Evolutionary conservation across 2,329 filamentous ascomycete species (phyloP).

Genomic region (Coleophoma crateriformis): DNA sequence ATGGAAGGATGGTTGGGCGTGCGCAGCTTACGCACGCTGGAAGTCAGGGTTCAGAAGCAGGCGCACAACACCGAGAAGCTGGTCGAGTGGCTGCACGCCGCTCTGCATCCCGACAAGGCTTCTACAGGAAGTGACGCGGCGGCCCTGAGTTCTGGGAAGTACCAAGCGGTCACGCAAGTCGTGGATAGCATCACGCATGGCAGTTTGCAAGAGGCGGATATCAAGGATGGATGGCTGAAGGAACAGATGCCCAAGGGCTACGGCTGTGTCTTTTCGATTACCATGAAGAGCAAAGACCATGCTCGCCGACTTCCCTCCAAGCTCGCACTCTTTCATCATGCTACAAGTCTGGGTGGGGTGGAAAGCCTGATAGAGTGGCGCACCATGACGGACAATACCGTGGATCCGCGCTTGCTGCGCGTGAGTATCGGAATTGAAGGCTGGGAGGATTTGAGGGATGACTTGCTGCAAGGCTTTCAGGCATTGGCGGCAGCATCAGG

Average conservation of each 20-base stretch:
- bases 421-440: conserved; percentile 84
- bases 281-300: conserved; percentile 50
- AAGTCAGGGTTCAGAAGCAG: conserved; percentile 75
- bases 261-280: conserved; percentile 80
- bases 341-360: conserved; percentile 87
- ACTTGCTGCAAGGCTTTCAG: conserved; percentile 64
- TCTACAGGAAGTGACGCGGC: conserved; percentile 2
- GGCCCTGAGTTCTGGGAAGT: conserved; percentile 26
- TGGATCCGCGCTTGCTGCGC: conserved; percentile 69
- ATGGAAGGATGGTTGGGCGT: conserved; percentile 91
- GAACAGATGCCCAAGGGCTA: conserved; percentile 90
- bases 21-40: conserved; percentile 77
- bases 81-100: conserved; percentile 61
- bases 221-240: conserved; percentile 63
- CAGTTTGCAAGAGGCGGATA: conserved; percentile 64
- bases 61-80: conserved; percentile 63
- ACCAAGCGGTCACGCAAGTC: conserved; percentile 40
- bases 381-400: conserved; percentile 71
- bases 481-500: conserved; percentile 6
- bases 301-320: conserved; percentile 72
- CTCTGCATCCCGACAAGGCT: conserved; percentile 13
- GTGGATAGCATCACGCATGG: conserved; percentile 68
- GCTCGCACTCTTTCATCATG: conserved; percentile 83
- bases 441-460: conserved; percentile 75
- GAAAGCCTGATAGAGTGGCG: conserved; percentile 97